Base-by-base conservation (phyloP, 176 grass and related monocot species). In the Rhipidocladum racemiflorum region DNA sequence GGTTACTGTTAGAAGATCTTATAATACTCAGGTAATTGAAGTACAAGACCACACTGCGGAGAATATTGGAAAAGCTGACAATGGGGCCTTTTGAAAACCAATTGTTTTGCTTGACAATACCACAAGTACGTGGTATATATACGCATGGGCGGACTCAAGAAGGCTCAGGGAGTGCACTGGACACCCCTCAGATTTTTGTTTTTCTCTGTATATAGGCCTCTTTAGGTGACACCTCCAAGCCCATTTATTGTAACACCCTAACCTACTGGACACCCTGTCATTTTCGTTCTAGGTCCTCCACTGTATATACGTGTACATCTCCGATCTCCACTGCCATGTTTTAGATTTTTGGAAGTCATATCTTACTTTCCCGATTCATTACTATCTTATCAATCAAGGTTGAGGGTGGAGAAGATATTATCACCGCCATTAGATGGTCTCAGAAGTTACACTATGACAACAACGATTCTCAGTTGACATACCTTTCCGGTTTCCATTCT, bases 381-480 rank as follows among this genome's bases (percentile, higher is more conserved):
- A 45, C 34, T 83, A 3, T 67, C 29, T 77, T 68, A 51, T 74
- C 42, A 36, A 89, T 76, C 69, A 51, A 99, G 96, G 85, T 92
- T 79, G 82, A 93, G 81, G 96, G 96, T 77, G 96, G 96, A 84
- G 84, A 85, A 11, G 92, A 99, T 81, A 85, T 99, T 68, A 90
- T 60, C 61, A 70, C 90, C 43, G 91, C 87, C 61, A 55, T 95
- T 66, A 91, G 54, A 77, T 99, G 96, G 96, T 93, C 96, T 69
- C 96, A 99, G 83, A 99, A 93, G 84, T 79, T 99, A 63, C 56
- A 80, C 12, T 99, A 93, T 75, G 89, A 89, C 21, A 90, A 81
- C 81, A 92, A 1, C 74, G 67, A 21, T 99, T 99, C 81, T 88
- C 87, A 35, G 82, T 99, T 48, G 77, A 82, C 12, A 85, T 95